A percentile compares a stretch with the other conserved stretches of the same genome.
Conservation (phyloP, 2,329 filamentous ascomycete species). For the Ampelomyces quisqualis region DNA sequence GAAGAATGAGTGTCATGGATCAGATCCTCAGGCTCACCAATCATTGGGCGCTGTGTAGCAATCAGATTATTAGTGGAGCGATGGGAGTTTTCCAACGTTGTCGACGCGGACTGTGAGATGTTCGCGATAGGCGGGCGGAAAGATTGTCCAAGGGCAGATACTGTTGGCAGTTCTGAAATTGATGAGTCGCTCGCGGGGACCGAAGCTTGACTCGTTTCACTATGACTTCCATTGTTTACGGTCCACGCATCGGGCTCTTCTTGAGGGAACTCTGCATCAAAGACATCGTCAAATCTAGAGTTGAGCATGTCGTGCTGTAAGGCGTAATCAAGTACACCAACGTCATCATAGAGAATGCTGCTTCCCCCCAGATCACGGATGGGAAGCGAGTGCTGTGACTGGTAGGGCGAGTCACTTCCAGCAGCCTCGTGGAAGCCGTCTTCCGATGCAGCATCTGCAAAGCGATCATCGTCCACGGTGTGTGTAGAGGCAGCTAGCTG, state of each 20-base stretch:
- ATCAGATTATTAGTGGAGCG: constrained; percentile 15
- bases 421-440: constrained; percentile 26
- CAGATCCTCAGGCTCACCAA: constrained; percentile 8
- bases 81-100: constrained; percentile 5
- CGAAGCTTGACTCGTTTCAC: constrained; percentile 16
- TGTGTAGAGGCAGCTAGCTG: constrained; percentile 28
- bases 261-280: constrained; percentile 5
- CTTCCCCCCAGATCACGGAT: constrained; percentile 25
- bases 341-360: constrained; percentile 39
- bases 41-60: constrained; percentile 14
- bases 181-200: constrained; percentile 22
- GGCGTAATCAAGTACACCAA: constrained; percentile 38
- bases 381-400: constrained; percentile 12
- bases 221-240: constrained; percentile 13
- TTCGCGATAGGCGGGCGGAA: constrained; percentile 12
- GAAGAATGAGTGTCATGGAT: constrained; percentile 4
- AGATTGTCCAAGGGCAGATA: constrained; percentile 26
- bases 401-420: constrained; percentile 8
- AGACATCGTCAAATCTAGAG: constrained; percentile 22
- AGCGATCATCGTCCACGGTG: constrained; percentile 45
- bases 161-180: constrained; percentile 22
- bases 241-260: constrained; percentile 8
- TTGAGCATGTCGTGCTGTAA: constrained; percentile 36
- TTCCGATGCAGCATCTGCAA: constrained; percentile 46
- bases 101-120: constrained; percentile 13